Evolutionary conservation across 2,329 filamentous ascomycete genomes (phyloP).

Genomic region (Parasarocladium wereldwijsianum): DNA sequence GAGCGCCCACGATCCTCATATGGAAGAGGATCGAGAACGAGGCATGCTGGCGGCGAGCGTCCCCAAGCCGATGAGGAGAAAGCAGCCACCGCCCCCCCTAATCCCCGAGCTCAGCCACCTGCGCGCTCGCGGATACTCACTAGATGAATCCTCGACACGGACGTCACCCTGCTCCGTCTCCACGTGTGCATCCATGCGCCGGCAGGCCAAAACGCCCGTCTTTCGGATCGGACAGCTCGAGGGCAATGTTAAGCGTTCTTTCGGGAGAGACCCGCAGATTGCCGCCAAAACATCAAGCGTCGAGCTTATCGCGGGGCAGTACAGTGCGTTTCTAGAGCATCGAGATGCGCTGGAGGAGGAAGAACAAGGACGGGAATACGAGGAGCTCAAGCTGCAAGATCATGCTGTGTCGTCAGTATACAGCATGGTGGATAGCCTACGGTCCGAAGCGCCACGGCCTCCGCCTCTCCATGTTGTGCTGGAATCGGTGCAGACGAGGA

Average conservation of each 20-base stretch:
- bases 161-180: slow-evolving; percentile 8
- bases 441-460: neutral
- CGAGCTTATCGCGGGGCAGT: slow-evolving; percentile 31
- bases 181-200: slow-evolving; percentile 15
- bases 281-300: slow-evolving; percentile 19
- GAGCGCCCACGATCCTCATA: slow-evolving; percentile 6
- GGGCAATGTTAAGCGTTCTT: slow-evolving; percentile 6
- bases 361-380: neutral
- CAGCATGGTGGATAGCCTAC: too few relatives aligned
- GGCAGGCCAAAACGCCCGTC: slow-evolving; percentile 29
- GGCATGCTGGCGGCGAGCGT: too few relatives aligned
- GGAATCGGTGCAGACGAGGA: slow-evolving; percentile 1
- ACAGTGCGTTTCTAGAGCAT: slow-evolving; percentile 24
- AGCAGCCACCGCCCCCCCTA: slow-evolving; percentile 5
- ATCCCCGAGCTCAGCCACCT: slow-evolving; percentile 24
- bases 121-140: slow-evolving; percentile 6
- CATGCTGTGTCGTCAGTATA: neutral
- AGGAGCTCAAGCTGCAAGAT: neutral
- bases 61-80: slow-evolving; percentile 8
- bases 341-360: slow-evolving; percentile 2
- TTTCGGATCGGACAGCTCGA: slow-evolving; percentile 29
- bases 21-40: too few relatives aligned
- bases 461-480: slow-evolving; percentile 1
- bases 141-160: slow-evolving; percentile 7
- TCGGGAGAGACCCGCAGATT: slow-evolving; percentile 4